Percentiles rank a stretch among this genome's conserved stretches.
phyloP scores from a whole-genome alignment of 495 filamentous ascomycete genomes.

The Evernia prunastri region DNA sequence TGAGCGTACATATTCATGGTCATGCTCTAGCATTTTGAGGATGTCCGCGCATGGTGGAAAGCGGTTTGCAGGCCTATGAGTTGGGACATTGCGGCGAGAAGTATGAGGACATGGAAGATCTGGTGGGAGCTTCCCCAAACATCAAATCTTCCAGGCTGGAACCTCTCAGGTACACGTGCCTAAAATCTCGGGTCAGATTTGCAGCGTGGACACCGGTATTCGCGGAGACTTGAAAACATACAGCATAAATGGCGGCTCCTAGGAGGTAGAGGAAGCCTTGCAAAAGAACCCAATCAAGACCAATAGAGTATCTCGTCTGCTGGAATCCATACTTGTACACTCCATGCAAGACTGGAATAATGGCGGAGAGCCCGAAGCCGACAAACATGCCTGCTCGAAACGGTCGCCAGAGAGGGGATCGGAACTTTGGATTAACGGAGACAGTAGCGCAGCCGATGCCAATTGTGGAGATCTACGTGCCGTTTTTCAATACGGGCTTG shows the following conservation, averaged over 20 bases:
- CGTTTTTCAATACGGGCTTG: conserved; percentile 50
- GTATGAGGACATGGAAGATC: conserved; percentile 58
- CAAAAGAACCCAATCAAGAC: conserved; percentile 70
- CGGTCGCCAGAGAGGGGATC: conserved; percentile 73
- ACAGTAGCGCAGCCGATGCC: conserved; percentile 68
- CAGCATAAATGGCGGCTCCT: conserved; percentile 78
- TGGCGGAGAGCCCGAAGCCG: conserved; percentile 73
- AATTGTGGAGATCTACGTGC: conserved; percentile 61
- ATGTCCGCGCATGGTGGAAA: conserved; percentile 41
- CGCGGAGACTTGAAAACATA: conserved; percentile 30
- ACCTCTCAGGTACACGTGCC: conserved; percentile 47
- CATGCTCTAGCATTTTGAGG: conserved; percentile 1
- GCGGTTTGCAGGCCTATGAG: conserved; percentile 51
- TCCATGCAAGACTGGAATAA: conserved; percentile 75
- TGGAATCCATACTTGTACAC: conserved; percentile 52
- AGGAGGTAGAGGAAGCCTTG: conserved; percentile 81
- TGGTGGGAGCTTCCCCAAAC: conserved; percentile 58
- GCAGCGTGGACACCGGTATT: neutral
- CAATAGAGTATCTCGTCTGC: conserved; percentile 62
- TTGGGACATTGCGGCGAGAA: conserved; percentile 53
- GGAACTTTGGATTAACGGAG: conserved; percentile 70
- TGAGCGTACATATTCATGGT: neutral
- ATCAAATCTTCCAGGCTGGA: conserved; percentile 50
- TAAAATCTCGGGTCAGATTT: conserved; percentile 1
- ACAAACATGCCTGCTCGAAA: conserved; percentile 91